Base-by-base conservation (phyloP, 352 stramenopile genomes). In the Pythium aristosporum region DNA sequence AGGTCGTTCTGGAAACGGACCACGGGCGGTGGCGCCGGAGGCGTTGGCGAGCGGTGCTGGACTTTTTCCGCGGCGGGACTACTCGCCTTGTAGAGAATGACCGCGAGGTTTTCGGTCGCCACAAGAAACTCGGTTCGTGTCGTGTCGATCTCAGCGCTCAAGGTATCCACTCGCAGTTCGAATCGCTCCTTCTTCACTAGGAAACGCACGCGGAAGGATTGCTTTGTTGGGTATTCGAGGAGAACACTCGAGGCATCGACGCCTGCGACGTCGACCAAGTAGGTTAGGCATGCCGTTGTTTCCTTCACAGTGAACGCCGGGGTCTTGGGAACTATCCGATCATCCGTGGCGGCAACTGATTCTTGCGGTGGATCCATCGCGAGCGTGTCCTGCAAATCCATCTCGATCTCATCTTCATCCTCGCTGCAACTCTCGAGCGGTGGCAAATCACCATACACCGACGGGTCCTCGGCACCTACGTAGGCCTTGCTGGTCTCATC, bases 1-100 rank as follows among this genome's bases (percentile, higher is more conserved):
- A 92, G 62, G 28, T 92, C 70, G 62, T 92, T 92, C 66, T 89
- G 80, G 63, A 89, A 89, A 28, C 73, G 74, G 36, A 78, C 68
- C 32, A 76, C 67, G 1, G 67, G 57, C 6, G 52, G 32, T 28
- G 66, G 50, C 9, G 50, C 10, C n/a, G 61, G 30, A 37, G 68
- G 18, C 18, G 39, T 8, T 15, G 39, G 39, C 6, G 39, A 46
- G 15, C 15, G 39, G 13, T 42, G 28, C 21, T 56, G 55, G 7
- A 23, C 25, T 15, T 50, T 20, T 15, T 58, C 11, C 12, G 13
- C 18, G 11, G 21, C 39, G 21, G 8, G 15, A 16, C 21, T 25
- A 16, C 21, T 25, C 8, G 44, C 30, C 55, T 86, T 85, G 47
- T 82, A 74, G 21, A 90, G 55, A 34, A 92, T 78, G 41, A 92